Evolutionary conservation across 768 basidiomycete species (phyloP).

Genomic region (Termitomyces sp.): DNA sequence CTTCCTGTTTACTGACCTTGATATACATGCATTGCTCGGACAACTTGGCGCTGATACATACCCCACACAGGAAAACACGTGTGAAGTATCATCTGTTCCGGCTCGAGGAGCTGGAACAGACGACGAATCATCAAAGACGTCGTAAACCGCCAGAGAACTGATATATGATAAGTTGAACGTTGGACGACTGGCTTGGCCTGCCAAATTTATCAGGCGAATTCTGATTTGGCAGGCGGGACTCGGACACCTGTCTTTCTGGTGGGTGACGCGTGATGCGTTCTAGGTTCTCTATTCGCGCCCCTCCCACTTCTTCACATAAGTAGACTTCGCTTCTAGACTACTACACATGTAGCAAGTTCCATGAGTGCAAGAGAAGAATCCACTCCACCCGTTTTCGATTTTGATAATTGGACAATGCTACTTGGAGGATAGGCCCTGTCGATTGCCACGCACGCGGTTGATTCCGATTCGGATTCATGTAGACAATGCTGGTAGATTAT

Average conservation of each 20-base stretch:
- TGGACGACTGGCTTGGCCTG: neutral
- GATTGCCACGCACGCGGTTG: neutral
- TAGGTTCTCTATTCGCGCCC: neutral
- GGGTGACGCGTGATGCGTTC: neutral
- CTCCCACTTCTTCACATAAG: neutral
- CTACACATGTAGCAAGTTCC: neutral
- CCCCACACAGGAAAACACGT: neutral
- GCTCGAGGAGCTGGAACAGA: neutral
- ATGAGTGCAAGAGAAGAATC: neutral
- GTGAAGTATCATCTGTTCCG: neutral
- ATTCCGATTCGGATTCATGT: neutral
- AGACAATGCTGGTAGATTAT: neutral
- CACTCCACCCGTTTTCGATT: no score
- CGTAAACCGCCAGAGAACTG: neutral
- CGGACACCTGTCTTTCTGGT: constrained; percentile 1
- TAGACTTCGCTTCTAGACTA: neutral
- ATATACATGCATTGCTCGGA: neutral
- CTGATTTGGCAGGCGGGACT: constrained; percentile 1
- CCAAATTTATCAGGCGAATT: neutral
- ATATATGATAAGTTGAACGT: neutral
- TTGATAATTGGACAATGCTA: neutral
- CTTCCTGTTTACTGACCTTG: neutral
- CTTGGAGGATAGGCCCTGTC: neutral
- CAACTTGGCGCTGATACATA: neutral
- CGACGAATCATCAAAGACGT: neutral